Evolutionary conservation across 306 rosid species (phyloP), one percentile per base, ranked within the genome.

Genomic region (Crotalaria pallida): DNA sequence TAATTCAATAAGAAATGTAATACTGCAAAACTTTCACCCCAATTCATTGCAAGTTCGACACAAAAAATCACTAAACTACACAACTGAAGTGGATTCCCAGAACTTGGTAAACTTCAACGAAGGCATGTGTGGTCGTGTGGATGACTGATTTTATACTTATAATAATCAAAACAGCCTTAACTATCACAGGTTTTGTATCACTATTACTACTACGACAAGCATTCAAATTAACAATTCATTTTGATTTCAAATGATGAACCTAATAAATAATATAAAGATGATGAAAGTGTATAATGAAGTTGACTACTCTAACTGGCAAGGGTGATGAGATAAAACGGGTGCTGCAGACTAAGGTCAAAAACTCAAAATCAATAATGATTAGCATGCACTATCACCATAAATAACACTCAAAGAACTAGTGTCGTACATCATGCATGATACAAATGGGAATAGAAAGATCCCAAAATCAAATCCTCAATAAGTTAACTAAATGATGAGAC

Each of bases 181-280:
- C 53, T 13, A 15, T 50, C 3, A 43, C 52, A 24, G 24, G 75
- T 7, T 44, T 65, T 26, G 29, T 66, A 49, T 49, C 10, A 45
- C 19, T 18, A 49, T 16, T 9, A 49, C 31, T 34, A 13, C 4
- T 3, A 36, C 21, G 45, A 26, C 7, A 16, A 10, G 23, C 50
- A 34, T 24, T 27, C n/a, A 53, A 19, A 6, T 13, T 48, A 15
- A 33, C 60, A 53, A 19, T 31, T 43, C 61, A 1, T 55, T 53
- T 59, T 68, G 9, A 51, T 68, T 65, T 58, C 51, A 65, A 74
- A 27, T 40, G 15, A 51, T 52, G 78, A 51, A 17, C 65, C 60
- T 24, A 13, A 52, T 64, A 21, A 68, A 51, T 21, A 51, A 13
- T 68, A 26, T 33, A 15, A 52, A 51, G 51, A 8, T 38, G 31